Conservation (phyloP, 139 green algal species). For the Haematococcus lacustris region DNA sequence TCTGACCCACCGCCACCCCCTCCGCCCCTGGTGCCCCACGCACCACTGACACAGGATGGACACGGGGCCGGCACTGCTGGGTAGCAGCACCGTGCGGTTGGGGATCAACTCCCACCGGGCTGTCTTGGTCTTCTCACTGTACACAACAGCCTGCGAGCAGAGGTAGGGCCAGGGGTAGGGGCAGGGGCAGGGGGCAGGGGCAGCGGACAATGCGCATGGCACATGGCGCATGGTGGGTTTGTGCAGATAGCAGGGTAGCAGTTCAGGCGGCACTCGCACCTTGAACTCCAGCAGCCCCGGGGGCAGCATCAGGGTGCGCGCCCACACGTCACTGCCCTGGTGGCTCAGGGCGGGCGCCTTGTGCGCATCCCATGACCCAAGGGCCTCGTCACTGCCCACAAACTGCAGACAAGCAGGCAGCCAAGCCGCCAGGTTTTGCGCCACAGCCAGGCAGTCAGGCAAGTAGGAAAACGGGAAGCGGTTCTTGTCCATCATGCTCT, state of each 20-base stretch:
- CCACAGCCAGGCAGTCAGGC: too few relatives aligned
- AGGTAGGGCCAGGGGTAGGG: background rate
- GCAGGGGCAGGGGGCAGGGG: too few relatives aligned
- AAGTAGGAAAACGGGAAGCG: too few relatives aligned
- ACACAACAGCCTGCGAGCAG: background rate
- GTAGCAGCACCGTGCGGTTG: background rate
- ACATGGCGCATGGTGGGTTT: background rate
- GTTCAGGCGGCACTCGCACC: background rate
- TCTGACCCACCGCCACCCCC: too few relatives aligned
- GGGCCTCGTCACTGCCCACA: background rate
- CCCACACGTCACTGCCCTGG: background rate
- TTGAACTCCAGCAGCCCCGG: background rate
- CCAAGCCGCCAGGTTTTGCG: background rate
- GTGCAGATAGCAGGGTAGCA: background rate
- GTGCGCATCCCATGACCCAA: background rate
- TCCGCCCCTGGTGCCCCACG: too few relatives aligned
- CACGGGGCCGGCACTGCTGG: background rate
- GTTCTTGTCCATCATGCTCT: too few relatives aligned
- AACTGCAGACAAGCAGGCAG: background rate
- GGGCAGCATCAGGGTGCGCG: background rate
- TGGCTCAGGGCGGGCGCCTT: background rate
- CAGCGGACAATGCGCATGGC: background rate
- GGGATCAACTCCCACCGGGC: background rate
- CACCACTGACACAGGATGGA: too few relatives aligned
- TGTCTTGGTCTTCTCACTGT: background rate